Conservation (phyloP, 768 basidiomycete genomes). For the Krasilnikovozyma curviuscula region DNA sequence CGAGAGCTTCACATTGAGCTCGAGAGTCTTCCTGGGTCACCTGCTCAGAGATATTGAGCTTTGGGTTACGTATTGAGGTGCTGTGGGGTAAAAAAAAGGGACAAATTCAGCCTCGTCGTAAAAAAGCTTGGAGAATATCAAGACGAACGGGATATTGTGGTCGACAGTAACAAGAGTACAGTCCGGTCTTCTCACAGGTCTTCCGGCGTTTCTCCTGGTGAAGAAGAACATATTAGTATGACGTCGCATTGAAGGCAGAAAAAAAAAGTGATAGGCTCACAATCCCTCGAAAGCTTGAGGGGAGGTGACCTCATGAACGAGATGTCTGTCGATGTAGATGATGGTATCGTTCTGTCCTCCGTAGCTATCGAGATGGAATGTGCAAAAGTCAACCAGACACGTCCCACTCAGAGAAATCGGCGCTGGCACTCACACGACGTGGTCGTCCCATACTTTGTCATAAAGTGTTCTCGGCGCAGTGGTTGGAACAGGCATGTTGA, state of each 20-base stretch:
- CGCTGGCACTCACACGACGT: too few species aligned
- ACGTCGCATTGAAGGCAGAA: too few species aligned
- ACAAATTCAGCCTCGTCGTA: neutral
- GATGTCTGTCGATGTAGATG: conserved; percentile 34
- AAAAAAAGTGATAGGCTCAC: conserved; percentile 27
- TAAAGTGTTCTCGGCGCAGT: conserved; percentile 67
- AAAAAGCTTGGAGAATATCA: neutral
- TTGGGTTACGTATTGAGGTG: conserved; percentile 11
- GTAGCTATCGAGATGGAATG: too few species aligned
- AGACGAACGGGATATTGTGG: conserved; percentile 63
- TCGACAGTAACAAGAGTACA: conserved; percentile 78
- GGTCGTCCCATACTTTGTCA: conserved; percentile 85
- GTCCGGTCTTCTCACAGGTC: conserved; percentile 63
- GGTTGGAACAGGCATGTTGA: conserved; percentile 43
- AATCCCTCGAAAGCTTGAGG: conserved; percentile 82
- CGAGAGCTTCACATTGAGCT: conserved; percentile 60
- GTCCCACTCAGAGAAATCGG: too few species aligned
- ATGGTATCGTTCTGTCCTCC: conserved; percentile 27
- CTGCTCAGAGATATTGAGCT: conserved; percentile 8
- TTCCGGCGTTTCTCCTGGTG: conserved; percentile 46
- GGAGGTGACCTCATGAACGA: conserved; percentile 82
- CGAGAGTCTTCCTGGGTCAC: conserved; percentile 39
- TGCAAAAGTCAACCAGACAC: too few species aligned
- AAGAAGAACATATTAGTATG: conserved; percentile 6
- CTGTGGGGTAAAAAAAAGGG: conserved; percentile 1